Evolutionary conservation across 805 yeast species (phyloP), one percentile per base, ranked within the genome.

Genomic region (Wickerhamiella galacta): DNA sequence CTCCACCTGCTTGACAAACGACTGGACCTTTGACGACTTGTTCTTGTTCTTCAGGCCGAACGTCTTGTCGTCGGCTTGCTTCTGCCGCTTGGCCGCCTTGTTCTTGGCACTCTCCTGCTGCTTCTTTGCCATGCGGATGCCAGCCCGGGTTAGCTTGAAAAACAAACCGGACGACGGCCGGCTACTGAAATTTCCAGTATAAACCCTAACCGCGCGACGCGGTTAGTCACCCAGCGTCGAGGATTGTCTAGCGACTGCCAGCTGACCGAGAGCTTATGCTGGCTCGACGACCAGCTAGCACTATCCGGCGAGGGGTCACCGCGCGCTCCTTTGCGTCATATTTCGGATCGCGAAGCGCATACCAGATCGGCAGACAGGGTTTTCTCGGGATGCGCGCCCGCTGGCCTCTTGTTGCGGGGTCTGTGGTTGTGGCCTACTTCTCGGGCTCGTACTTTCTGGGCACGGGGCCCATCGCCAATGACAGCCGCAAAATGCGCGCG

Each of bases 41-140:
- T 90, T 87, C 56, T 90, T 90, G 41, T 90, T 90, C 52, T 85
- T 90, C 65, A 90, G 63, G 37, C 98, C 98, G 53, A 90, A 90
- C 2, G 95, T 81, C 60, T 81, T 85, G 58, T 90, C 96, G 40
- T 75, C 74, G 35, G 69, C 62, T 48, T 69, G 64, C 49, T 70
- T 69, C 46, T 62, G 64, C 45, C 68, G 66, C 61, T 76, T 74
- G 35, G 53, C 50, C 24, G 62, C 56, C 49, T 63, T 63, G 34
- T 69, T 71, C 59, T 78, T 77, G 49, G 64, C 60, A 34, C 60
- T 58, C 41, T 57, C 60, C 45, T 62, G 60, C 38, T 59, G 58
- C 61, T 76, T 80, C 64, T 79, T 79, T 53, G 95, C 50, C 51
- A 47, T 47, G n/a, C n/a, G n/a, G n/a, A n/a, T n/a, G n/a, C n/a